Conservation (phyloP, 1,284 basidiomycete genomes). For the Hymenochaete sp. region DNA sequence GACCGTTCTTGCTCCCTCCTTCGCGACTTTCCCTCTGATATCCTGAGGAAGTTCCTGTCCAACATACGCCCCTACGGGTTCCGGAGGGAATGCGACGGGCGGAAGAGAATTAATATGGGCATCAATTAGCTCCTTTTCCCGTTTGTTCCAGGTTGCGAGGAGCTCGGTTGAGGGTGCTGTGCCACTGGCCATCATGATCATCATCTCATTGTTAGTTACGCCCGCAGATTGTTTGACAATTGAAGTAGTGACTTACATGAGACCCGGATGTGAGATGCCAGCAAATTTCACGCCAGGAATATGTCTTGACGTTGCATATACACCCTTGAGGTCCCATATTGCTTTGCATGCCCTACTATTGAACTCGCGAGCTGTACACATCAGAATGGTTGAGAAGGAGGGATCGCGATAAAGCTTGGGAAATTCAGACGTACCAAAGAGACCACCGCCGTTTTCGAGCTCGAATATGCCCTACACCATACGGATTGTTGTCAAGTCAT, state of each 20-base stretch:
- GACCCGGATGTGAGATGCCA: slow-evolving; percentile 68
- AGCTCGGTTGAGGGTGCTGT: slow-evolving; percentile 69
- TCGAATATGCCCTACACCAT: slow-evolving; percentile 57
- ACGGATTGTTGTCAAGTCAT: neutral
- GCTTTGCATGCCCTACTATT: slow-evolving; percentile 65
- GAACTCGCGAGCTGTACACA: slow-evolving; percentile 49
- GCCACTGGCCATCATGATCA: slow-evolving; percentile 29
- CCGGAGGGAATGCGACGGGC: slow-evolving; percentile 60
- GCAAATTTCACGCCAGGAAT: slow-evolving; percentile 75
- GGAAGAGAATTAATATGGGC: slow-evolving; percentile 46
- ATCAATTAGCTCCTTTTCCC: slow-evolving; percentile 61
- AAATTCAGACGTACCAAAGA: slow-evolving; percentile 43
- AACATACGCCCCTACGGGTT: slow-evolving; percentile 55
- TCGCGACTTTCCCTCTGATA: slow-evolving; percentile 46
- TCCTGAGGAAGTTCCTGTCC: slow-evolving; percentile 51
- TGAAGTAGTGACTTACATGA: slow-evolving; percentile 32
- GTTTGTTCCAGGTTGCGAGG: slow-evolving; percentile 64
- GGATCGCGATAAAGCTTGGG: neutral
- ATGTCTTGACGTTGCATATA: slow-evolving; percentile 64
- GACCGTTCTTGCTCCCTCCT: slow-evolving; percentile 67
- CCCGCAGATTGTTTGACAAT: neutral
- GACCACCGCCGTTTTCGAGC: slow-evolving; percentile 64
- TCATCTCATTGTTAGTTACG: neutral
- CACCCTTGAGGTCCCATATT: slow-evolving; percentile 73
- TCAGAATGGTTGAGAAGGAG: neutral